Evolutionary conservation across 2,329 filamentous ascomycete genomes (phyloP).

Genomic region (Cladosporium sp.): DNA sequence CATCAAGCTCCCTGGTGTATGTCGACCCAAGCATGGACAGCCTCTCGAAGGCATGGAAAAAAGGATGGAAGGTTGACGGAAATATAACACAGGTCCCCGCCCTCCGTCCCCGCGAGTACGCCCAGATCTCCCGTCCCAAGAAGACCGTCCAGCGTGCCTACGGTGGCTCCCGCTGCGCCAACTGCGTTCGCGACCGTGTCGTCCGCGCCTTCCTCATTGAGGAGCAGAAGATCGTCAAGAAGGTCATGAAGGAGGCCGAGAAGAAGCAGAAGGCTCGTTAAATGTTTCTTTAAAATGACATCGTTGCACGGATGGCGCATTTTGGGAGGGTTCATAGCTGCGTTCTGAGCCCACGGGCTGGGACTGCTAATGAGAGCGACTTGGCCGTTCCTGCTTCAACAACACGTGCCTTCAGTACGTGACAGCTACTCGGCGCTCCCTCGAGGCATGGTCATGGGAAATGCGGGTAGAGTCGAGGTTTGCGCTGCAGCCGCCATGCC

Average conservation of each 20-base stretch:
- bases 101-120: constrained; percentile 96
- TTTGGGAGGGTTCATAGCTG: constrained; percentile 14
- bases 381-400: constrained; percentile 13
- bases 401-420: neutral
- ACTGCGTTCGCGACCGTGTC: constrained; percentile 97
- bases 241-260: constrained; percentile 98
- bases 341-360: constrained; percentile 14
- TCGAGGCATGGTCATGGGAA: neutral
- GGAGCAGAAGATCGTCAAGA: constrained; percentile 99
- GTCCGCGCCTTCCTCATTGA: constrained; percentile 98
- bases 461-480: neutral
- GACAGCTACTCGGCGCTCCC: neutral
- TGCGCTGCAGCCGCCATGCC: neutral
- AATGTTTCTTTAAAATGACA: constrained; percentile 15
- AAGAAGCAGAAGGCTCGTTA: constrained; percentile 53
- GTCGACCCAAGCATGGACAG: constrained; percentile 41
- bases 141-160: constrained; percentile 99
- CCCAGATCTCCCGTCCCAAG: constrained; percentile 94
- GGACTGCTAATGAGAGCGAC: constrained; percentile 14
- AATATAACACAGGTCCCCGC: constrained; percentile 68
- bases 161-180: constrained; percentile 95
- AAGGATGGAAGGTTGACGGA: constrained; percentile 10
- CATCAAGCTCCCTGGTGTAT: constrained; percentile 94
- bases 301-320: constrained; percentile 13
- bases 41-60: constrained; percentile 1